A percentile compares a stretch with the other conserved stretches of the same genome.
phyloP scores from a whole-genome alignment of 1,284 basidiomycete genomes.

The Phellinidium pouzarii region DNA sequence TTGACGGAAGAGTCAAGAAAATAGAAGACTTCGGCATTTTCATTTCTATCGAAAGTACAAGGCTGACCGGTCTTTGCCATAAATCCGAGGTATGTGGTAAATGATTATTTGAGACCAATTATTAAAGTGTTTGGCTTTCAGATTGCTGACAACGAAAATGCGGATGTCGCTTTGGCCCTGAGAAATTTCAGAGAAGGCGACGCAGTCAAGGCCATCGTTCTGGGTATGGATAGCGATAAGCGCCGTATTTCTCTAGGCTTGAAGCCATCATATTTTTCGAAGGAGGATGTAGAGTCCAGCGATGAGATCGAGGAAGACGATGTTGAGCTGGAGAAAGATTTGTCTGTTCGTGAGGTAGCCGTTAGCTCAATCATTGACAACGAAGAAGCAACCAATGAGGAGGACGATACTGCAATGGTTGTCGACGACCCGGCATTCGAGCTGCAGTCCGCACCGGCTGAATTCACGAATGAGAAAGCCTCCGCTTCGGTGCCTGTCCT shows the following conservation, averaged over 20 bases:
- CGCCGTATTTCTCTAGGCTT: conserved; percentile 82
- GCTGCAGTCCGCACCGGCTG: not conserved
- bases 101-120: not conserved
- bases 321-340: conserved; percentile 27
- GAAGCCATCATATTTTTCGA: conserved; percentile 79
- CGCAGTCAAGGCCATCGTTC: conserved; percentile 74
- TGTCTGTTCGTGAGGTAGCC: conserved; percentile 27
- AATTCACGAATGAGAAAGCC: conserved; percentile 14
- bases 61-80: conserved; percentile 89
- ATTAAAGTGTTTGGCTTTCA: conserved; percentile 26
- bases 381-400: conserved; percentile 23
- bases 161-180: conserved; percentile 72
- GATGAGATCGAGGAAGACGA: conserved; percentile 28
- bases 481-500: conserved; percentile 31
- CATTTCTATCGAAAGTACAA: conserved; percentile 78
- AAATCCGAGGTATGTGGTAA: conserved; percentile 67
- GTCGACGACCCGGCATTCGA: conserved; percentile 7
- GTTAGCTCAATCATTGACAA: conserved; percentile 24
- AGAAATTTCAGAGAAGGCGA: conserved; percentile 85
- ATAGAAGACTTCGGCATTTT: conserved; percentile 91
- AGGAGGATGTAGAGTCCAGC: conserved; percentile 29
- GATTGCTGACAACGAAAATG: conserved; percentile 81
- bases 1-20: conserved; percentile 68
- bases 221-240: conserved; percentile 68
- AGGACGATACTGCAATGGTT: conserved; percentile 17